Evolutionary conservation across 352 stramenopile species (phyloP).

Genomic region (Phytophthora pinifolia): DNA sequence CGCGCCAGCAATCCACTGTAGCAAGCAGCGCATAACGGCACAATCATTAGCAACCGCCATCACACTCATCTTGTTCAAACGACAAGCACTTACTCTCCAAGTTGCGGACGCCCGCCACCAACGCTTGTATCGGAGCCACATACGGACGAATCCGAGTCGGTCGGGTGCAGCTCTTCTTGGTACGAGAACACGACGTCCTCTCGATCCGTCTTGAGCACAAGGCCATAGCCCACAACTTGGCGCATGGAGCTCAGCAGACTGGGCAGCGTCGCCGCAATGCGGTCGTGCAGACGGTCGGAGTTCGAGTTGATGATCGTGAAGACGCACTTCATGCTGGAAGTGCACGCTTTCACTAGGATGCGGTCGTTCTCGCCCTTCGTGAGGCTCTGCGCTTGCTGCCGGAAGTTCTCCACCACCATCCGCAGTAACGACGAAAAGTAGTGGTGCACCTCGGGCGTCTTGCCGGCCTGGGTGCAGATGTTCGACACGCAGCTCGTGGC

Average conservation of each 20-base stretch:
- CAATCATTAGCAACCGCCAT: conserved; percentile 1
- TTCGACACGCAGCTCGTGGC: conserved; percentile 85
- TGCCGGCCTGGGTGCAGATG: conserved; percentile 68
- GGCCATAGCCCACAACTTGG: conserved; percentile 71
- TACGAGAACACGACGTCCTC: conserved; percentile 59
- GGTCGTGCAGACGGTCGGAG: conserved; percentile 56
- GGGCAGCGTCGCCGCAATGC: conserved; percentile 57
- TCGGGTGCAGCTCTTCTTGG: conserved; percentile 56
- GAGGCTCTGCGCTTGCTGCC: conserved; percentile 70
- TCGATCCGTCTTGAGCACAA: conserved; percentile 50
- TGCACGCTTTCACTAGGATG: conserved; percentile 83
- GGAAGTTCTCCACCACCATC: conserved; percentile 87
- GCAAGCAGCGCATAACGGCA: neutral
- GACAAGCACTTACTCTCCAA: conserved; percentile 51
- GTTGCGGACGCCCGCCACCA: conserved; percentile 29
- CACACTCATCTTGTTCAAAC: neutral
- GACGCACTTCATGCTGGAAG: conserved; percentile 86
- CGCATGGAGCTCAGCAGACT: conserved; percentile 78
- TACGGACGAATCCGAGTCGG: conserved; percentile 75
- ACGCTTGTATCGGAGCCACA: conserved; percentile 53
- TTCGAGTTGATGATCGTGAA: conserved; percentile 81
- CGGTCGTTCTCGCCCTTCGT: conserved; percentile 67
- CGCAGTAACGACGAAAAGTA: conserved; percentile 75
- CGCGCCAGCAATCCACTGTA: conserved; percentile 65
- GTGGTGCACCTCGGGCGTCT: conserved; percentile 66